phyloP scores from a whole-genome alignment of 2,329 filamentous ascomycete species.

The Trichocomaceae sp. region DNA sequence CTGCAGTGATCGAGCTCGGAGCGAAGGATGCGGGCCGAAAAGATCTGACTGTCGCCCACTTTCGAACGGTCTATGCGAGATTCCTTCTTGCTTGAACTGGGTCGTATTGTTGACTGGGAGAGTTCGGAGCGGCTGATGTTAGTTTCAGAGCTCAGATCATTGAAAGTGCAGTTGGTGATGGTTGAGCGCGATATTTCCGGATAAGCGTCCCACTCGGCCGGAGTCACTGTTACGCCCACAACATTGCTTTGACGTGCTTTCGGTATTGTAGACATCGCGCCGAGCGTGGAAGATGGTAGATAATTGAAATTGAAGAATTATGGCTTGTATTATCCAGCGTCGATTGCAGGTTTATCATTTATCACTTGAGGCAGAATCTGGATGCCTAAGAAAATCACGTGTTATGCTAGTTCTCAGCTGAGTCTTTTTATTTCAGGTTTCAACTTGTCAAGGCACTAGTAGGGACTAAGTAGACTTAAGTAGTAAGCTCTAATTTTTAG shows the following conservation, averaged over 20 bases:
- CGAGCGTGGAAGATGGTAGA: background rate
- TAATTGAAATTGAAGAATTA: background rate
- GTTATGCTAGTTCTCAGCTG: background rate
- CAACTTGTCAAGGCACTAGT: too few relatives aligned
- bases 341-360: background rate
- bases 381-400: background rate
- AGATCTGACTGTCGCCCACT: background rate
- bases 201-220: constrained; percentile 15
- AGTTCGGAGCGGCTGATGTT: constrained; percentile 9
- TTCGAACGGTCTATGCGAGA: background rate
- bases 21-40: constrained; percentile 7
- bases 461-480: too few relatives aligned
- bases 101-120: background rate
- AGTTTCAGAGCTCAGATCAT: constrained; percentile 13
- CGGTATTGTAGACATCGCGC: constrained; percentile 16
- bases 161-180: constrained; percentile 14
- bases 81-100: background rate
- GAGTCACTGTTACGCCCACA: constrained; percentile 13
- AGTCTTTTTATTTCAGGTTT: too few relatives aligned
- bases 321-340: background rate
- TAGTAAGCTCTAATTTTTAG: too few relatives aligned
- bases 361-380: background rate
- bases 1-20: constrained; percentile 7
- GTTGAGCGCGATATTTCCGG: constrained; percentile 15
- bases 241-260: constrained; percentile 16